Conservation (phyloP, 306 rosid genomes). For the Abrus pulchellus region DNA sequence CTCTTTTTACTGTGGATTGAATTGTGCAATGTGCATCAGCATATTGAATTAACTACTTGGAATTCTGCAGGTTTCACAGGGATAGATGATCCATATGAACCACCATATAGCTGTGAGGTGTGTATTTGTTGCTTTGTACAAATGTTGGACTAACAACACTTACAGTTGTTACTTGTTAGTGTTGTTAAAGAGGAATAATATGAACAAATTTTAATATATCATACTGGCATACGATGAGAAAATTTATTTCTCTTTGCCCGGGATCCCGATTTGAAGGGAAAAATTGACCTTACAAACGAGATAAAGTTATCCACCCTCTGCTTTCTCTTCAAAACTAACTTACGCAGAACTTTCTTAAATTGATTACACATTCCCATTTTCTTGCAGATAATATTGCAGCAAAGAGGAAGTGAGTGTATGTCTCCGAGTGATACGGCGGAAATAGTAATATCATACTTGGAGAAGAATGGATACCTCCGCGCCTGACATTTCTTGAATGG, state of each 20-base stretch:
- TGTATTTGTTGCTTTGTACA: conserved; percentile 42
- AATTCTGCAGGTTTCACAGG: conserved; percentile 86
- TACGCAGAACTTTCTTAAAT: background rate
- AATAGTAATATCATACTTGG: conserved; percentile 72
- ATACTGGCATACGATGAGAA: background rate
- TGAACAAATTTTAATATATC: conserved; percentile 25
- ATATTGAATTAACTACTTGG: conserved; percentile 42
- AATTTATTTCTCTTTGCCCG: background rate
- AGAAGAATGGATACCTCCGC: conserved; percentile 73
- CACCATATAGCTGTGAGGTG: conserved; percentile 81
- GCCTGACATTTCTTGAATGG: conserved; percentile 55
- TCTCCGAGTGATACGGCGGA: conserved; percentile 68
- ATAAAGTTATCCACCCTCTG: background rate
- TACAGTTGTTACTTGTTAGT: background rate
- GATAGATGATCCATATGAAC: conserved; percentile 89
- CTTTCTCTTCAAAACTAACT: conserved; percentile 35
- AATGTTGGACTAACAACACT: background rate
- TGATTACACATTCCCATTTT: conserved; percentile 33
- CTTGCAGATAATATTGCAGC: conserved; percentile 75
- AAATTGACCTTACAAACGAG: conserved; percentile 1
- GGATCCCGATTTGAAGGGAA: conserved; percentile 23
- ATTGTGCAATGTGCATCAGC: background rate
- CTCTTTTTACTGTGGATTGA: background rate
- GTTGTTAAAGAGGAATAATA: conserved; percentile 10
- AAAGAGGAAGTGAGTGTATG: conserved; percentile 57